Evolutionary conservation across 495 filamentous ascomycete species (phyloP).

Genomic region (Daldinia childiae): DNA sequence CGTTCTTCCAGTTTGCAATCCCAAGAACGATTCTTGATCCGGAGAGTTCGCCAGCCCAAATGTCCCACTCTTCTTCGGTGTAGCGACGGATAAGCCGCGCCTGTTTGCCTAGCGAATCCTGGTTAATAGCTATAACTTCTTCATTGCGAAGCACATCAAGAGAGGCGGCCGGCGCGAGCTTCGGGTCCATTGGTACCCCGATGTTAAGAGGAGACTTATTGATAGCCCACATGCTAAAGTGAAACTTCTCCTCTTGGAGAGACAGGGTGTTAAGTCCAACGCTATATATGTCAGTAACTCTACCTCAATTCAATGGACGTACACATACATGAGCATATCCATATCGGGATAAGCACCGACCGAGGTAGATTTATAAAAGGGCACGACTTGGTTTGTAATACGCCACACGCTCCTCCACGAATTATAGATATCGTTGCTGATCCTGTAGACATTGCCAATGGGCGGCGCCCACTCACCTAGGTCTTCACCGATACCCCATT

Average conservation of each 20-base stretch:
- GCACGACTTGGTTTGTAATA: conserved; percentile 60
- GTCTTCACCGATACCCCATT: conserved; percentile 62
- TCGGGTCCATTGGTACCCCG: conserved; percentile 55
- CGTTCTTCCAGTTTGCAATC: conserved; percentile 57
- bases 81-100: conserved; percentile 46
- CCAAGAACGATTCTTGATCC: conserved; percentile 53
- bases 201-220: conserved; percentile 66
- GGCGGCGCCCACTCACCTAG: conserved; percentile 59
- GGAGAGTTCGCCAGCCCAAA: conserved; percentile 59
- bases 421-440: conserved; percentile 65
- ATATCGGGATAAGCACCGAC: conserved; percentile 64
- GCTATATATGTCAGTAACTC: conserved; percentile 42
- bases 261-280: conserved; percentile 48
- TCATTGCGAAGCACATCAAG: conserved; percentile 58
- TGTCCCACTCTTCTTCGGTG: conserved; percentile 57
- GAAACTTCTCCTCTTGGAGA: conserved; percentile 57
- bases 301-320: conserved; percentile 30
- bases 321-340: conserved; percentile 62
- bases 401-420: conserved; percentile 62
- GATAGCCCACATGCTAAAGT: conserved; percentile 68
- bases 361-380: conserved; percentile 47
- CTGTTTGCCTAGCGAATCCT: conserved; percentile 61
- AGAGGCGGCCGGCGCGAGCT: conserved; percentile 50
- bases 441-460: conserved; percentile 61
- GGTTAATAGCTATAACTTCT: conserved; percentile 63